Base-by-base conservation (phyloP, 768 basidiomycete genomes). In the Podaxis carcinomalis region DNA sequence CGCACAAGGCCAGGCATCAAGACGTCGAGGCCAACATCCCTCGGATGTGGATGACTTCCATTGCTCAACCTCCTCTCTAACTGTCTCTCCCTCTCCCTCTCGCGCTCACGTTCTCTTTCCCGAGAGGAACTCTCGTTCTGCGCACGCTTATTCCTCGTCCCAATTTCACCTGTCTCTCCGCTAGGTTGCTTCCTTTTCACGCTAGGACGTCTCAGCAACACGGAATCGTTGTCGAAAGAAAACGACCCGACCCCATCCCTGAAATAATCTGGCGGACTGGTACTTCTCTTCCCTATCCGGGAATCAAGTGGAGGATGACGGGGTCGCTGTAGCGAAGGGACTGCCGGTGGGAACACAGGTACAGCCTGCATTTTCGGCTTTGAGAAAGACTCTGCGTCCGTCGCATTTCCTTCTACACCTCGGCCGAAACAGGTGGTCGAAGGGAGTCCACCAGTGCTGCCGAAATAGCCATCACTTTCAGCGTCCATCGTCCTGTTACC, bases 251-350 rank as follows among this genome's bases (percentile, higher is more conserved):
- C 81, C 58, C 83, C 83, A 72, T 89, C 83, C 69, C 81, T 86
- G 58, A 76, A 71, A 56, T 88, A 73, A 72, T 90, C 89, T 10
- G 87, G 88, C 42, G 90, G 89, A 65, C 88, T 90, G 35, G 86
- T 84, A 1, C 81, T 81, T 21, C 90, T 81, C 72, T 91, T 91
- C 50, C 83, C 81, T 51, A 49, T 27, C 35, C 35, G 32, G 19
- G 35, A 21, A 39, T 50, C 59, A 28, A 47, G 52, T 61, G 28
- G 28, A 16, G 35, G 42, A 49, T 49, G 52, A 7, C 36, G 59
- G 21, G 59, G 28, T 60, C 51, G 52, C 14, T 53, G 59, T 9
- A 52, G 50, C 7, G 40, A 42, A 37, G 52, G 39, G 13, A 55
- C 13, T 5, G 35, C n/a, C 2, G 28, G 13, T 25, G 59, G 42